These are phyloP conservation scores for Phytopythium vexans DNA, from an alignment of 352 stramenopile species.

Conservation along the genomic window DNA sequence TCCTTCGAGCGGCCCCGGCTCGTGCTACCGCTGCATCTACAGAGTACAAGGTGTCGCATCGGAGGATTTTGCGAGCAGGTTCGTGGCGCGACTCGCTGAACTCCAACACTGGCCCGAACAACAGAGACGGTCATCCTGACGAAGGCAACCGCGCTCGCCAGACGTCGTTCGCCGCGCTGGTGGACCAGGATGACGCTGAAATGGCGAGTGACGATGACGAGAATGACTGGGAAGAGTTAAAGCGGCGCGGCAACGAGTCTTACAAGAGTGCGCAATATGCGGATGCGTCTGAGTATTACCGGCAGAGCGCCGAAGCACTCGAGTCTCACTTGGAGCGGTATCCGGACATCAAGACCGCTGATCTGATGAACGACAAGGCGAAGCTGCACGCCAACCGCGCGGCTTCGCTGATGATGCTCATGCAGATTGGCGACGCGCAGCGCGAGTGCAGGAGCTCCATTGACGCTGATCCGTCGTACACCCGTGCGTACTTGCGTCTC, in stretches of 20 bases:
- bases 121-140: conserved; percentile 1
- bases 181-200: conserved; percentile 14
- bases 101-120: conserved; percentile 7
- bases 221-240: conserved; percentile 57
- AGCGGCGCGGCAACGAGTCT: conserved; percentile 46
- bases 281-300: conserved; percentile 57
- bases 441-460: conserved; percentile 68
- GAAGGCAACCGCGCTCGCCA: conserved; percentile 1
- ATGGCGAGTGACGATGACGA: conserved; percentile 37
- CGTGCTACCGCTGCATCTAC: conserved; percentile 10
- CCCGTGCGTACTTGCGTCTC: conserved; percentile 68
- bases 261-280: conserved; percentile 40
- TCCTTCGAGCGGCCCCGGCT: conserved; percentile 28
- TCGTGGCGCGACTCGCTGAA: no score
- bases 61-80: no score
- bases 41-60: not conserved
- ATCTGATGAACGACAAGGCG: conserved; percentile 67
- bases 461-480: conserved; percentile 59
- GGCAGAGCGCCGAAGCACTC: conserved; percentile 49
- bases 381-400: conserved; percentile 81
- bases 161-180: not conserved
- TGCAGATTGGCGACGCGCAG: conserved; percentile 65
- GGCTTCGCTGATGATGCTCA: conserved; percentile 77
- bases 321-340: conserved; percentile 32
- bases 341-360: conserved; percentile 24